Evolutionary conservation across 495 filamentous ascomycete species (phyloP), one percentile per base, ranked within the genome.

Genomic region (Pseudotulostoma volvatum): DNA sequence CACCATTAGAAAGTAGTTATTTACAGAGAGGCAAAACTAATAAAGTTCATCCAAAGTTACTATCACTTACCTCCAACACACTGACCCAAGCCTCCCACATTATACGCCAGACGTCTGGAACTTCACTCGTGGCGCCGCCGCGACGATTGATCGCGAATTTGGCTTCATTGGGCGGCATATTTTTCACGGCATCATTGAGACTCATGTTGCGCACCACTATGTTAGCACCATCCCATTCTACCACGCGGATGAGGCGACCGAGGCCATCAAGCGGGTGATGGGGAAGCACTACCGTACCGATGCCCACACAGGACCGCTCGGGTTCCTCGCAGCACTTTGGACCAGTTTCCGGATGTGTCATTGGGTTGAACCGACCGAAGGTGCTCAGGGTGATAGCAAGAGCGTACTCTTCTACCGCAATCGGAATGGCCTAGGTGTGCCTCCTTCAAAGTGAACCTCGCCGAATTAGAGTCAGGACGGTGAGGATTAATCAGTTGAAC

Each of bases 381-480:
- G 73, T 39, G 71, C 78, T 31, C 43, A 54, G 36, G 70, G 70
- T 18, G 66, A 71, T 42, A 61, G 55, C 47, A 56, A 67, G 48
- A 60, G 61, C 16, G 67, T 74, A 7, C 50, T 73, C 5, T 74
- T 74, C 59, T 74, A 51, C 64, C 60, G 68, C 42, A 74, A 74
- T 68, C 66, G 69, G 44, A 96, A 93, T 59, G 75, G 75, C 13
- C 54, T 83, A 15, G 82, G 83, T 36, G 54, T 71, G 35, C 64
- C 70, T 49, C 81, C 83, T 3, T 37, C 59, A 47, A 73, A 74
- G 57, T n/a, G n/a, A n/a, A n/a, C n/a, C n/a, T n/a, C n/a, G n/a
- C n/a, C n/a, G n/a, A n/a, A n/a, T n/a, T n/a, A n/a, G n/a, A n/a
- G n/a, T n/a, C n/a, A n/a, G n/a, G n/a, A n/a, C n/a, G n/a, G n/a